A percentile compares a stretch with the other conserved stretches of the same genome.
These are phyloP conservation scores for Tubosaeta sp. DNA, from an alignment of 768 basidiomycete species.

Conservation along the genomic window DNA sequence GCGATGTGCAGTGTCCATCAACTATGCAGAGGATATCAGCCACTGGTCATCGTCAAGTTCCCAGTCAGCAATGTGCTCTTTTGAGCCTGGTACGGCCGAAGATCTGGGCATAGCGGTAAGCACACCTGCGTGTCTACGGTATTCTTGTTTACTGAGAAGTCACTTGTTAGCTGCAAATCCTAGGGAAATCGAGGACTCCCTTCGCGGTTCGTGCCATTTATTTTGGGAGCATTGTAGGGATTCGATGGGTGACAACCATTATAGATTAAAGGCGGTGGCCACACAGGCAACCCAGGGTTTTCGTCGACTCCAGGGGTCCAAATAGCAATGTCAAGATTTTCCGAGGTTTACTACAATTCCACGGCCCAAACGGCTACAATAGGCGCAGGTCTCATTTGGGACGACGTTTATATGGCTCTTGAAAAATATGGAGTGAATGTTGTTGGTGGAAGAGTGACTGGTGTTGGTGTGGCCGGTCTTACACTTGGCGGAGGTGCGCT, in stretches of 20 bases:
- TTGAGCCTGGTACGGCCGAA: constrained; percentile 51
- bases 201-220: constrained; percentile 16
- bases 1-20: constrained; percentile 3
- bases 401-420: constrained; percentile 54
- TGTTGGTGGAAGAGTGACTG: constrained; percentile 49
- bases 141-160: not conserved
- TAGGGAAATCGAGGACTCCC: constrained; percentile 41
- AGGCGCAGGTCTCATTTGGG: constrained; percentile 51
- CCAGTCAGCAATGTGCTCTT: constrained; percentile 46
- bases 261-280: constrained; percentile 62
- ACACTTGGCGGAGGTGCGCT: constrained; percentile 50
- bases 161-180: constrained; percentile 5
- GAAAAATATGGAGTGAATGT: constrained; percentile 48
- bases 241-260: too few species aligned
- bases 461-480: constrained; percentile 56
- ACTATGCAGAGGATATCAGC: constrained; percentile 40
- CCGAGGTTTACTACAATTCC: constrained; percentile 35
- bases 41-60: constrained; percentile 53
- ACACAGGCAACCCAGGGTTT: constrained; percentile 49
- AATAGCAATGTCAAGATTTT: constrained; percentile 50
- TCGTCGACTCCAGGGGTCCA: constrained; percentile 56
- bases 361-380: constrained; percentile 35
- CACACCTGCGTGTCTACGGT: not conserved
- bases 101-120: constrained; percentile 49
- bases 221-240: not conserved